Base-by-base conservation (phyloP, 2,329 filamentous ascomycete genomes). In the Tolypocladium album region DNA sequence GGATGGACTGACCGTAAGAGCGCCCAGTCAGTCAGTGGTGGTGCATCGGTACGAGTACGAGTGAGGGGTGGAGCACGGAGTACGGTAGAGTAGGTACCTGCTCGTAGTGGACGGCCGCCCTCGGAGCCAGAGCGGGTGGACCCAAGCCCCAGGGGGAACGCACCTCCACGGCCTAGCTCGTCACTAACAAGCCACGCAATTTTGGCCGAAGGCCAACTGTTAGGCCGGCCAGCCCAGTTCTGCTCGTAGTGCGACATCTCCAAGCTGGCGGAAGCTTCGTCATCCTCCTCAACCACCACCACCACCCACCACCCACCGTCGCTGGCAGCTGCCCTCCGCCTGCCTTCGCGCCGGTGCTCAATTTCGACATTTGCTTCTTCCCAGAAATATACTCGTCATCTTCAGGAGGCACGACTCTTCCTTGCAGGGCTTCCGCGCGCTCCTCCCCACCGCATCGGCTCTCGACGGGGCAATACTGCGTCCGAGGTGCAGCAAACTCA, bases 221-320 rank as follows among this genome's bases (percentile, higher is more conserved):
- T 43, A 34, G 39, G 55, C 55, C 55, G 13, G 20, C 43, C 58
- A n/a, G 24, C 53, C 60, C 39, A 50, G 31, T 52, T 34, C 45
- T 43, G 36, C 39, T 38, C 36, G 50, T 60, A 34, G 22, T 56
- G 58, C 63, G 64, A 61, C 59, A 57, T 57, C 61, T 56, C 57
- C 40, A 58, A 60, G 59, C 60, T 63, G 45, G 58, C 62, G 52
- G 57, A 59, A 64, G 62, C 62, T 60, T 60, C 63, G 61, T 62
- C 63, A 62, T 61, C 59, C 55, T 43, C 39, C 12, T 43, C 47
- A 42, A 20, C 45, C 39, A 36, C 50, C 27, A 31, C 27, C 50
- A 38, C 31, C 50, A 3, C 20, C 15, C 50, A 36, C 50, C 31
- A 12, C 20, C n/a, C 42, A 12, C 31, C 31, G 57, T n/a, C 31